Evolutionary conservation across 306 rosid genomes (phyloP).

Genomic region (Herpetospermum pedunculosum): DNA sequence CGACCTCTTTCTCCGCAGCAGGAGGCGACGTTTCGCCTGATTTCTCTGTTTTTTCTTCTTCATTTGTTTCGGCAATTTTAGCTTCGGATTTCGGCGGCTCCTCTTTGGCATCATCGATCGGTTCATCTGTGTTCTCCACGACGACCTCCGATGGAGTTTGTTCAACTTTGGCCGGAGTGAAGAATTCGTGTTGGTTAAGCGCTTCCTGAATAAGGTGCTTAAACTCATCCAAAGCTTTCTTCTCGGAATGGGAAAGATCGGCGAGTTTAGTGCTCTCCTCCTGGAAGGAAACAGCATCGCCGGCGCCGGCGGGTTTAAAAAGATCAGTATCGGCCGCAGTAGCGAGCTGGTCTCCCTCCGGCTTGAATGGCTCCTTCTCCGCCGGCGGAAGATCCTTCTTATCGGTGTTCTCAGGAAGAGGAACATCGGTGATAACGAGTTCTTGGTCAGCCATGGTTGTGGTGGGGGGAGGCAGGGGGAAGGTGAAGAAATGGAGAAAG

Average conservation of each 20-base stretch:
- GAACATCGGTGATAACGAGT: background rate
- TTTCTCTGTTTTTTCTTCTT: background rate
- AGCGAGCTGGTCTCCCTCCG: slow-evolving; percentile 9
- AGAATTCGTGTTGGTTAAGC: slow-evolving; percentile 40
- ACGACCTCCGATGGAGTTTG: background rate
- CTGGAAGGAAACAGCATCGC: slow-evolving; percentile 30
- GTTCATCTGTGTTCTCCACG: slow-evolving; percentile 13
- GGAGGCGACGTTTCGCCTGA: background rate
- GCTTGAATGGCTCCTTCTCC: background rate
- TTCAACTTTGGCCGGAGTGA: slow-evolving; percentile 14
- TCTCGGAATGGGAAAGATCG: slow-evolving; percentile 40
- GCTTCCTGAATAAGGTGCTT: slow-evolving; percentile 43
- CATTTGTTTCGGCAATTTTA: background rate
- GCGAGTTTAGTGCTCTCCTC: slow-evolving; percentile 50
- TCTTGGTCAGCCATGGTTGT: background rate
- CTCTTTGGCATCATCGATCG: slow-evolving; percentile 12
- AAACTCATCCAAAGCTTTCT: slow-evolving; percentile 45
- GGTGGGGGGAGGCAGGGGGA: background rate
- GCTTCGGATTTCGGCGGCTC: slow-evolving; percentile 6
- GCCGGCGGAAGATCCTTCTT: background rate
- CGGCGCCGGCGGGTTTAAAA: slow-evolving; percentile 15
- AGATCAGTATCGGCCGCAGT: slow-evolving; percentile 11
- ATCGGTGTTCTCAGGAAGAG: background rate
- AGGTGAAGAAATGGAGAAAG: background rate
- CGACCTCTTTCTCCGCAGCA: slow-evolving; percentile 15